A percentile compares a stretch with the other conserved stretches of the same genome.
Conservation (phyloP, 169 alveolate species). For the Perkinsus marinus region DNA sequence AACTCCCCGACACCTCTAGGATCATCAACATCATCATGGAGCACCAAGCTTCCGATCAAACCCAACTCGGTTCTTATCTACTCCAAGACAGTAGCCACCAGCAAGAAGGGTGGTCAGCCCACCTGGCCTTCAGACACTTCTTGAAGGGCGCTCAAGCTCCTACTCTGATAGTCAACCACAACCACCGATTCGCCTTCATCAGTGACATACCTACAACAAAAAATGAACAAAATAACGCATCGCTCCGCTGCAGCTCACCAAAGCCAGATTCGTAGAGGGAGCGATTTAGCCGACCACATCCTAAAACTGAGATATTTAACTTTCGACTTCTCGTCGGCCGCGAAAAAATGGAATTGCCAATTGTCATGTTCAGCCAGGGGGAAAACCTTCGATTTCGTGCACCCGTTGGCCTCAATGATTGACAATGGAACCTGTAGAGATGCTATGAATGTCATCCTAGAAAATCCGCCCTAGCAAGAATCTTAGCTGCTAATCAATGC, state of each 20-base stretch:
- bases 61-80: not conserved
- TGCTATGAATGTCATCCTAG: not conserved
- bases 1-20: not conserved
- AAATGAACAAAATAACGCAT: not conserved
- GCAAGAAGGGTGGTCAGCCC: not conserved
- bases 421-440: not conserved
- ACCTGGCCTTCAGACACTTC: not conserved
- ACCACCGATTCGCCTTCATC: not conserved
- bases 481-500: not conserved
- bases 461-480: too few relatives aligned
- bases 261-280: not conserved
- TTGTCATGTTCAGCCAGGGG: not conserved
- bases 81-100: not conserved
- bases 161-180: not conserved
- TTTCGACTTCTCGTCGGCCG: not conserved
- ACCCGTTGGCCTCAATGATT: not conserved
- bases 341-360: not conserved
- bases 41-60: not conserved
- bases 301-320: not conserved
- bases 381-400: not conserved
- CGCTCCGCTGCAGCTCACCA: not conserved
- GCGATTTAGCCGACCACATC: not conserved
- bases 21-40: not conserved
- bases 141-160: not conserved
- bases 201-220: not conserved